phyloP scores from a whole-genome alignment of 163 green algal species.

The Prototheca wickerhamii region DNA sequence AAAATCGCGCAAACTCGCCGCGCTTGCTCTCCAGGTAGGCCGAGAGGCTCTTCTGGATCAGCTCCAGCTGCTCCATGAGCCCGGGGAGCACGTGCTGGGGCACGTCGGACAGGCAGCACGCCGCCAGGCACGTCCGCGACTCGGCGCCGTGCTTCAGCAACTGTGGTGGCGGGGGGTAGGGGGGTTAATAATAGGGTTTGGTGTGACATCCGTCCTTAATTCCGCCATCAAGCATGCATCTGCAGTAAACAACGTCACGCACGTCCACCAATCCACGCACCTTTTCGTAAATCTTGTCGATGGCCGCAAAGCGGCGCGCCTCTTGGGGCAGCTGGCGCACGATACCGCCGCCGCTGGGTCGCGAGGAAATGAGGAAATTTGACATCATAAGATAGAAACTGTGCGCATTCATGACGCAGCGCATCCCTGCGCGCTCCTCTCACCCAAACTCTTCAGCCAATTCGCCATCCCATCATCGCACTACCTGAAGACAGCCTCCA shows the following conservation, averaged over 20 bases:
- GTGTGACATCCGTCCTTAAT: too few relatives aligned
- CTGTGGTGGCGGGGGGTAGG: too few relatives aligned
- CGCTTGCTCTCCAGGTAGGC: constrained; percentile 91
- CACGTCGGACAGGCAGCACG: constrained; percentile 74
- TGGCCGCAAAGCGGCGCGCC: constrained; percentile 91
- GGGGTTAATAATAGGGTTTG: too few relatives aligned
- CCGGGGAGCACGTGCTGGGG: constrained; percentile 85
- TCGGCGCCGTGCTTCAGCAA: constrained; percentile 69
- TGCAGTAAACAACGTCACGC: neutral
- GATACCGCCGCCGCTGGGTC: constrained; percentile 59
- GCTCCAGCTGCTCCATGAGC: constrained; percentile 88
- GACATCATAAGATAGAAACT: too few relatives aligned
- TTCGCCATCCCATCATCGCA: too few relatives aligned
- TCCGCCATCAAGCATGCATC: too few relatives aligned
- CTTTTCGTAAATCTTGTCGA: constrained; percentile 96
- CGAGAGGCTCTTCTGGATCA: constrained; percentile 87
- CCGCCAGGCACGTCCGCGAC: constrained; percentile 69
- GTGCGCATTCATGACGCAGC: too few relatives aligned
- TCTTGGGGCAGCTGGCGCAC: constrained; percentile 92
- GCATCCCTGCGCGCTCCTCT: too few relatives aligned
- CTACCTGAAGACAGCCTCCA: constrained; percentile 89
- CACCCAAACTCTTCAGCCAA: too few relatives aligned
- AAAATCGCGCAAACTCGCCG: constrained; percentile 70
- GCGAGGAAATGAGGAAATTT: neutral
- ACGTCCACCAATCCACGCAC: constrained; percentile 11